A percentile compares a stretch with the other conserved stretches of the same genome.
phyloP scores from a whole-genome alignment of 192 early-diverging fungal genomes.

The Mortierella claussenii region DNA sequence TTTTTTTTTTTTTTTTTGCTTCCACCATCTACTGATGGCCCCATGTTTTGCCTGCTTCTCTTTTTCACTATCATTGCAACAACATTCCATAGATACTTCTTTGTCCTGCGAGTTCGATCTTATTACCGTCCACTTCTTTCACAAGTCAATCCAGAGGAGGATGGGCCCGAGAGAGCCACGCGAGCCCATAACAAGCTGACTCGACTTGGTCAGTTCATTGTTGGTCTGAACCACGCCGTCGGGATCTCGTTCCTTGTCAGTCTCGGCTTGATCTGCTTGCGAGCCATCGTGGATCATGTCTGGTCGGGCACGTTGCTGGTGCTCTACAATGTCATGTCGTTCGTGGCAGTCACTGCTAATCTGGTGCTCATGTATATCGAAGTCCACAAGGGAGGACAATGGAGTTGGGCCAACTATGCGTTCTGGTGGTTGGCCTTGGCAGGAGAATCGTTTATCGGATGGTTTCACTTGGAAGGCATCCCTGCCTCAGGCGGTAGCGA shows the following conservation, averaged over 20 bases:
- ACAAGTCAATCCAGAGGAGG: conserved; percentile 1
- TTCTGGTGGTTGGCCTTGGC: conserved; percentile 62
- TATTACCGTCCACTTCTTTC: conserved; percentile 36
- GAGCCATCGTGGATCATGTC: conserved; percentile 51
- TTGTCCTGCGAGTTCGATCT: conserved; percentile 26
- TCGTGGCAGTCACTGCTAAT: conserved; percentile 50
- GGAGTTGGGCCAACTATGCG: conserved; percentile 63
- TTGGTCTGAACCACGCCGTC: conserved; percentile 37
- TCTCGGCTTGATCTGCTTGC: conserved; percentile 43
- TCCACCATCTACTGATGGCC: background rate
- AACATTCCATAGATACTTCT: conserved; percentile 25
- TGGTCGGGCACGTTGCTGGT: conserved; percentile 57
- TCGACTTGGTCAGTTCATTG: conserved; percentile 36
- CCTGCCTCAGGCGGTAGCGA: too few relatives aligned
- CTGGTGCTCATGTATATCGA: conserved; percentile 53
- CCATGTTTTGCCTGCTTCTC: background rate
- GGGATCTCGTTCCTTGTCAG: conserved; percentile 47
- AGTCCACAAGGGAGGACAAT: conserved; percentile 47
- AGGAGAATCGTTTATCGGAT: conserved; percentile 58
- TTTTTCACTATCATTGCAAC: background rate
- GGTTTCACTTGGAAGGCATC: conserved; percentile 26
- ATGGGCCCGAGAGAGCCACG: background rate
- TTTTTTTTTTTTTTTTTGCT: too few relatives aligned
- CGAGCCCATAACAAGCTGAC: background rate
- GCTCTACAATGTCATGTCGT: conserved; percentile 55